These are phyloP conservation scores for Alternaria dauci DNA, from an alignment of 2,329 filamentous ascomycete genomes.

Conservation along the genomic window DNA sequence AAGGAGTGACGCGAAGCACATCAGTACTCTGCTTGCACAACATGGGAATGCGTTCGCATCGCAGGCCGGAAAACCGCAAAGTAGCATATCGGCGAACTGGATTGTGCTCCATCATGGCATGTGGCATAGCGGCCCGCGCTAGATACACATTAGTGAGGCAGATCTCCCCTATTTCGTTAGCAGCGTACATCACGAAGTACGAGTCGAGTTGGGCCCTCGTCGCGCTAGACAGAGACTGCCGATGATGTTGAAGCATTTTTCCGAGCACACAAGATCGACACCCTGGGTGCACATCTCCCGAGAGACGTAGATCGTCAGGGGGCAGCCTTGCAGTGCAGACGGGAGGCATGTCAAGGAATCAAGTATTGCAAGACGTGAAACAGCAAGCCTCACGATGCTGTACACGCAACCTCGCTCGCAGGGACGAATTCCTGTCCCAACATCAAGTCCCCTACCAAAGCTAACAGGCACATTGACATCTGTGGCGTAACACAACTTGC, in stretches of 20 bases:
- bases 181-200: neutral
- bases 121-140: neutral
- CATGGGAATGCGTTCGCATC: neutral
- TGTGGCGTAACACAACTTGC: neutral
- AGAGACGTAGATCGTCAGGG: conserved; percentile 14
- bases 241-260: neutral
- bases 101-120: neutral
- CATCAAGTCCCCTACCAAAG: neutral
- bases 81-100: neutral
- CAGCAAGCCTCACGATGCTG: neutral
- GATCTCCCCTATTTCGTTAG: neutral
- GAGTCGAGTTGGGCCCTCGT: neutral
- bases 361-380: neutral
- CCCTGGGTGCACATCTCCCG: neutral
- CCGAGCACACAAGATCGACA: conserved; percentile 13
- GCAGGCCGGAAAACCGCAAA: neutral
- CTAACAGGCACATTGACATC: neutral
- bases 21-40: neutral
- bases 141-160: neutral
- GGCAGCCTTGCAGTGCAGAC: conserved; percentile 1
- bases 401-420: neutral
- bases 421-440: neutral
- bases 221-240: conserved; percentile 1
- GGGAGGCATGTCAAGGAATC: neutral
- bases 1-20: neutral